Percentiles rank a stretch among this genome's conserved stretches.
These are phyloP conservation scores for Dryas drummondii DNA, from an alignment of 306 rosid genomes.

Conservation along the genomic window DNA sequence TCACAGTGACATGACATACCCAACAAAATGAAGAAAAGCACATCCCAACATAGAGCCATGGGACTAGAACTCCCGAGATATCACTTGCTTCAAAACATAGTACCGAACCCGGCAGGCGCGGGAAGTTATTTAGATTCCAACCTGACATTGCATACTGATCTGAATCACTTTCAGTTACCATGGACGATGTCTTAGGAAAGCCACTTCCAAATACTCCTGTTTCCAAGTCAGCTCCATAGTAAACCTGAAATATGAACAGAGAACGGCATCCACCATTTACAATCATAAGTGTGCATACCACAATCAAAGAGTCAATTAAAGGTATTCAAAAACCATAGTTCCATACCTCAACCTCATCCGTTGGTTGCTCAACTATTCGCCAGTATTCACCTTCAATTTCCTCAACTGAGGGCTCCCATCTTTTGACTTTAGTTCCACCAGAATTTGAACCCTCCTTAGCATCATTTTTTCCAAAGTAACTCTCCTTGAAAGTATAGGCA, in stretches of 20 bases:
- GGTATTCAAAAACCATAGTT: slow-evolving; percentile 2
- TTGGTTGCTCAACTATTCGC: slow-evolving; percentile 86
- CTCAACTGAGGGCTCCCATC: slow-evolving; percentile 62
- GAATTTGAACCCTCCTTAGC: slow-evolving; percentile 30
- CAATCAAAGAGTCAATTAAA: slow-evolving; percentile 9
- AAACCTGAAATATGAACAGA: slow-evolving; percentile 57
- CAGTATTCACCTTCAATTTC: slow-evolving; percentile 98
- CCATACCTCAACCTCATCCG: slow-evolving; percentile 90
- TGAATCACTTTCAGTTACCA: slow-evolving; percentile 28
- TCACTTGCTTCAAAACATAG: slow-evolving; percentile 82
- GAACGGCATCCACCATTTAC: slow-evolving; percentile 15
- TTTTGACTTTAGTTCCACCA: slow-evolving; percentile 30
- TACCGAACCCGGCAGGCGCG: slow-evolving; percentile 89
- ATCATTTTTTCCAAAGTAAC: slow-evolving; percentile 63
- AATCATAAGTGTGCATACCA: slow-evolving; percentile 1
- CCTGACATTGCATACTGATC: slow-evolving; percentile 70
- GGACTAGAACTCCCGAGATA: slow-evolving; percentile 96
- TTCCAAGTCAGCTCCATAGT: slow-evolving; percentile 95
- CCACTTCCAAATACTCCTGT: slow-evolving; percentile 86
- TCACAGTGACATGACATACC: slow-evolving; percentile 54
- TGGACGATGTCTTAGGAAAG: slow-evolving; percentile 71
- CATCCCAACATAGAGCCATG: slow-evolving; percentile 98
- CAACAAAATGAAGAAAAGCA: slow-evolving; percentile 98
- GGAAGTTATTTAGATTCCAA: slow-evolving; percentile 89
- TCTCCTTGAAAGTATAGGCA: slow-evolving; percentile 59